Base-by-base conservation (phyloP, 164 flowering plant species). In the Tetracentron sinense region DNA sequence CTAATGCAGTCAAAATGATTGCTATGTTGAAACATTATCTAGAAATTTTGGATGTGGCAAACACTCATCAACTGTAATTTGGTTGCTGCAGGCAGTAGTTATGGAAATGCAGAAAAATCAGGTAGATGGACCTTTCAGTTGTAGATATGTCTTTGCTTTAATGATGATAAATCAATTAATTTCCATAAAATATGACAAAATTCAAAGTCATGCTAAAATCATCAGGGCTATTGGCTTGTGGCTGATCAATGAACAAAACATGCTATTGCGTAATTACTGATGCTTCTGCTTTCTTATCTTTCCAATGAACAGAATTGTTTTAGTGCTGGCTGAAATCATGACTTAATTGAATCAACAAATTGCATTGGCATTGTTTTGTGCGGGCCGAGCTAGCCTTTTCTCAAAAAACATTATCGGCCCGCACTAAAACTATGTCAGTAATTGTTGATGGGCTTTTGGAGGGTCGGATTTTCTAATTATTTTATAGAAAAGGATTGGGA, bases 41-140 rank as follows among this genome's bases (percentile, higher is more conserved):
- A 2, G 17, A 11, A 19, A 16, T 11, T 15, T 4, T 46, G 20
- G 49, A 1, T 1, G 44, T 38, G 8, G 44, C 5, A 46, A 46
- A 42, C 23, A 19, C 50, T 52, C 7, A 54, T n/a, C 54, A 17
- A 35, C 46, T 54, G 0, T 52, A 15, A 14, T 72, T 30, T 63
- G 52, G 30, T 60, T 72, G n/a, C 58, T 75, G 78, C 83, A 83
- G 89, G 84, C 50, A 19, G 82, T 78, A 62, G 68, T 81, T 8
- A 56, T 76, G 78, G 81, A 85, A 72, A 69, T 75, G 75, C 86
- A 83, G 78, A 81, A 82, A 65, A 85, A 80, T 61, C 86, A 83
- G 89, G 92, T 87, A 68, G 1, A 16, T 46, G 49, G 17, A 1
- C n/a, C 21, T 46, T 46, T 25, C 28, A 25, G 6, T 8, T 53